Base-by-base conservation (phyloP, 2,329 filamentous ascomycete genomes). In the Penicillium sp. region DNA sequence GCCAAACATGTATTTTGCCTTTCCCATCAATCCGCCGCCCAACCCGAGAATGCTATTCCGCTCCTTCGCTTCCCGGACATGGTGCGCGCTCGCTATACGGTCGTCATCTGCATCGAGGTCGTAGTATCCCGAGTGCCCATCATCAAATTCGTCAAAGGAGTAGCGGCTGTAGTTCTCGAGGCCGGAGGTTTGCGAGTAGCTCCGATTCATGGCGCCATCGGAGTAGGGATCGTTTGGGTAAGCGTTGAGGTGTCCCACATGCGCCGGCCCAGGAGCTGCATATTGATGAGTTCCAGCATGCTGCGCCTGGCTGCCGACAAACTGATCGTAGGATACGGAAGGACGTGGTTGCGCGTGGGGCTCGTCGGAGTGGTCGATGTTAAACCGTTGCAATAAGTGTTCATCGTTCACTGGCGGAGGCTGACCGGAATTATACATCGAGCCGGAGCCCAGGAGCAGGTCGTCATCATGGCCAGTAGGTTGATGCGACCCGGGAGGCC, bases 251-350 rank as follows among this genome's bases (percentile, higher is more conserved):
- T 65, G 62, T 37, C 52, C 51, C 22, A 56, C 51, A 48, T 58
- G 54, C 51, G 56, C 51, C 29, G 58, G 58, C 67, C 57, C 72
- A 69, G 57, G 75, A 55, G 51, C 64, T 51, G 38, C 9, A 40
- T 18, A 34, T 14, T 54, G 44, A 69, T 62, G 73, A 37, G 54
- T 69, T 38, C 74, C 68, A 18, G 75, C 66, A 40, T 77, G 74
- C 43, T 75, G 69, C 49, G 76, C 72, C 51, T 74, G 75, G 54
- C 56, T 82, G 54, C 91, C 91, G 52, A 97, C 85, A 67, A 96
- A 97, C 61, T 93, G 86, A 76, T 96, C 91, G 71, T 96, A 96
- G 48, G 89, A 95, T 42, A 91, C 83, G 22, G 90, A 96, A 42
- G 89, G 87, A 57, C 91, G 86, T 47, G 82, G 72, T 51, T 80